Percentiles rank a stretch among this genome's conserved stretches.
Conservation (phyloP, 2,329 filamentous ascomycete genomes). For the Sarocladium brachiariae region DNA sequence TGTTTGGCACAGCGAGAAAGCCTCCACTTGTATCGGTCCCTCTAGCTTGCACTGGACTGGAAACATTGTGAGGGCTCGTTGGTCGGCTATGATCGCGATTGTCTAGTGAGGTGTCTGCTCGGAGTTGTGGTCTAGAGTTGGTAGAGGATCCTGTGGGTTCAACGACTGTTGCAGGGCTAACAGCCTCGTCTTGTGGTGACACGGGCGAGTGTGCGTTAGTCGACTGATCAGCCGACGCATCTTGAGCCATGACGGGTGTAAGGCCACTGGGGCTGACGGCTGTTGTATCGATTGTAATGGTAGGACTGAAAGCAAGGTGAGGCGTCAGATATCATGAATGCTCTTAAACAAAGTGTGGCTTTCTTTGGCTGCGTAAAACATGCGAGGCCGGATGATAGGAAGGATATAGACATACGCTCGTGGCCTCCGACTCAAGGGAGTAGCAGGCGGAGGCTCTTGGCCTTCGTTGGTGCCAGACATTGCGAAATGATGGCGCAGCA, state of each 20-base stretch:
- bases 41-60: conserved; percentile 44
- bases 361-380: conserved; percentile 6
- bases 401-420: conserved; percentile 24
- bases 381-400: conserved; percentile 7
- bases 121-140: conserved; percentile 33
- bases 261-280: conserved; percentile 26
- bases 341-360: conserved; percentile 3
- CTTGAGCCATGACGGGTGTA: conserved; percentile 22
- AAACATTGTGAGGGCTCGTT: conserved; percentile 67
- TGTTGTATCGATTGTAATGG: conserved; percentile 49
- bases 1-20: conserved; percentile 58
- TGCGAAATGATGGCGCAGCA: conserved; percentile 1
- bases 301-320: conserved; percentile 31
- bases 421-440: conserved; percentile 17
- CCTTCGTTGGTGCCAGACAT: background rate
- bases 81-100: conserved; percentile 57
- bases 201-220: conserved; percentile 23
- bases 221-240: conserved; percentile 10
- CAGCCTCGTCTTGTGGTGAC: conserved; percentile 30
- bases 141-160: conserved; percentile 24
- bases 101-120: conserved; percentile 55
- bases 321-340: conserved; percentile 11
- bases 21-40: conserved; percentile 36
- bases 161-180: conserved; percentile 31
- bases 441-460: conserved; percentile 5